Percentiles rank a stretch among this genome's conserved stretches.
These are phyloP conservation scores for Brassica carinata DNA, from an alignment of 345 rosid genomes.

Conservation along the genomic window DNA sequence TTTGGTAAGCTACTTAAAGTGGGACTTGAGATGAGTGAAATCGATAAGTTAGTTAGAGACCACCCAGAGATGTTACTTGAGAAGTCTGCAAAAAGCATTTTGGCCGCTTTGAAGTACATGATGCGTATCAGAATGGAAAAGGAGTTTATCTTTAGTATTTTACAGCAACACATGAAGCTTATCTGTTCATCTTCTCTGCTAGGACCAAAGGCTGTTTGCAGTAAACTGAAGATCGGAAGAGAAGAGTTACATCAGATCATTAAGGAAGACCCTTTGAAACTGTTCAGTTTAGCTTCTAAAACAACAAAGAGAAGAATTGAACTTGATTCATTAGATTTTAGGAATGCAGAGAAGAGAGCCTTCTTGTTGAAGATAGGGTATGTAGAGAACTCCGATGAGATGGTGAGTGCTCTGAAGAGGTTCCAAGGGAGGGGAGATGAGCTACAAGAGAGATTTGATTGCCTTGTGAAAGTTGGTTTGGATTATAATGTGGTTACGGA, in stretches of 20 bases:
- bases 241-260: slow-evolving; percentile 49
- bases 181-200: slow-evolving; percentile 53
- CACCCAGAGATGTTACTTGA: slow-evolving; percentile 52
- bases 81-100: slow-evolving; percentile 48
- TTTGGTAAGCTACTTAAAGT: slow-evolving; percentile 57
- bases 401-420: slow-evolving; percentile 49
- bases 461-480: slow-evolving; percentile 63
- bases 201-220: slow-evolving; percentile 53
- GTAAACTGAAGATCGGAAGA: slow-evolving; percentile 46
- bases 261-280: slow-evolving; percentile 56
- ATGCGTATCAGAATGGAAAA: slow-evolving; percentile 49
- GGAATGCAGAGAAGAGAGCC: slow-evolving; percentile 49
- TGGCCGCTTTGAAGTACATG: slow-evolving; percentile 52
- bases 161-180: slow-evolving; percentile 45
- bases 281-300: slow-evolving; percentile 60
- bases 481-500: slow-evolving; percentile 51
- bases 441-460: slow-evolving; percentile 79
- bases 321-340: slow-evolving; percentile 43
- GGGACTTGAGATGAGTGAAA: slow-evolving; percentile 55
- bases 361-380: slow-evolving; percentile 65
- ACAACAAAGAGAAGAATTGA: slow-evolving; percentile 45
- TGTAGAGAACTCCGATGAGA: slow-evolving; percentile 43
- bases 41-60: slow-evolving; percentile 49
- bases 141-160: slow-evolving; percentile 45
- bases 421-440: slow-evolving; percentile 68